phyloP scores from a whole-genome alignment of 345 rosid genomes.

The Hibiscus tridactylites region DNA sequence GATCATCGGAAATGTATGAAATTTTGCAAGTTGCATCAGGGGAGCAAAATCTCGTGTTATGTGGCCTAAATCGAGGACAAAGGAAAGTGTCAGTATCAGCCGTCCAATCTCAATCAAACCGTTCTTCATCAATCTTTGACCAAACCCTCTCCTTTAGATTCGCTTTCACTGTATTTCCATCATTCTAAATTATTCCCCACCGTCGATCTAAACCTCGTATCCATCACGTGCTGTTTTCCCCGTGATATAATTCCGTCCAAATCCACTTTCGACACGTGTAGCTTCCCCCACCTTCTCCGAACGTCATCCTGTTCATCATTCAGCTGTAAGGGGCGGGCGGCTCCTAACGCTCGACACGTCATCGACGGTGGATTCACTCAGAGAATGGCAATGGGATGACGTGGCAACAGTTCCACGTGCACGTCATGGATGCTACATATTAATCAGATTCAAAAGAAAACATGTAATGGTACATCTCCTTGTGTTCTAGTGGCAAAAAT shows the following conservation, averaged over 20 bases:
- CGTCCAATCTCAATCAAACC: not conserved
- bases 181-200: constrained; percentile 15
- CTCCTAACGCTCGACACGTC: not conserved
- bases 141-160: not conserved
- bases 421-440: not conserved
- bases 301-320: not conserved
- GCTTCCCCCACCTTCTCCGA: not conserved
- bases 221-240: not conserved
- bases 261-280: constrained; percentile 14
- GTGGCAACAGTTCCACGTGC: constrained; percentile 20
- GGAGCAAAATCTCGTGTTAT: not conserved
- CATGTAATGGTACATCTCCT: no score
- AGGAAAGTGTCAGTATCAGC: not conserved
- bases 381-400: not conserved
- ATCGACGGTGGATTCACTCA: not conserved
- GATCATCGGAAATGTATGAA: not conserved
- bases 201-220: constrained; percentile 23
- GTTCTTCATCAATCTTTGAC: constrained; percentile 24
- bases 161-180: not conserved
- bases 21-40: not conserved
- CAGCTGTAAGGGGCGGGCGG: not conserved
- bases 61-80: not conserved
- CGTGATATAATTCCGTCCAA: not conserved
- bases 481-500: no score
- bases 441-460: no score